phyloP scores from a whole-genome alignment of 2,329 filamentous ascomycete species.

The Colletotrichum spinosum region DNA sequence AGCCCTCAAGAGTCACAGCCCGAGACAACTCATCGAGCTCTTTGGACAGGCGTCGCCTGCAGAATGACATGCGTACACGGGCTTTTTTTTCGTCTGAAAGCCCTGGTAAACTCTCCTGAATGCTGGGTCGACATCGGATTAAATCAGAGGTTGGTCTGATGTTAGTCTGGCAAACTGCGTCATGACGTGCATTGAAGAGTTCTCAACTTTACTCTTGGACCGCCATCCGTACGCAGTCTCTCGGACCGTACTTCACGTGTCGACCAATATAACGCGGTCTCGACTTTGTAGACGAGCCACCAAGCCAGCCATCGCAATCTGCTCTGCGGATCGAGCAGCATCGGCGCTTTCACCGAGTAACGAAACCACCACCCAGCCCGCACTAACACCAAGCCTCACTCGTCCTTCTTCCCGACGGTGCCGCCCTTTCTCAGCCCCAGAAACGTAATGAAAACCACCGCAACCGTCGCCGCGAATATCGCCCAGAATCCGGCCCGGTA shows the following conservation, averaged over 20 bases:
- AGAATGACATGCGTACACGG: neutral
- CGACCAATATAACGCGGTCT: no score
- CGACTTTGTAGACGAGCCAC: neutral
- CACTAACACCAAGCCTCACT: slow-evolving; percentile 12
- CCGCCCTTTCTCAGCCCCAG: slow-evolving; percentile 59
- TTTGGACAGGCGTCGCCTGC: neutral
- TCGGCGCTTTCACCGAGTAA: neutral
- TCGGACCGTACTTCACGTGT: no score
- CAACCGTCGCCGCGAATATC: slow-evolving; percentile 57
- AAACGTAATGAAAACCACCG: slow-evolving; percentile 50
- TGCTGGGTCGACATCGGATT: slow-evolving; percentile 18
- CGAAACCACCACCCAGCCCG: neutral
- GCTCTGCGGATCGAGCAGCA: no score
- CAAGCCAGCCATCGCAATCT: neutral
- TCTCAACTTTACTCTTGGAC: no score
- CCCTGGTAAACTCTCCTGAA: neutral
- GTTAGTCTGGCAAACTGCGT: no score
- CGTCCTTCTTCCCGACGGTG: slow-evolving; percentile 59
- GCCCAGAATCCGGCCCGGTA: slow-evolving; percentile 66
- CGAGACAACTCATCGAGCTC: slow-evolving; percentile 23
- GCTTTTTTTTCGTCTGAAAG: neutral
- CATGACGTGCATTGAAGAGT: no score
- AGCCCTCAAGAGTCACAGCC: neutral
- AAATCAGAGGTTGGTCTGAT: slow-evolving; percentile 1
- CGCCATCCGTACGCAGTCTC: no score